phyloP scores from a whole-genome alignment of 768 basidiomycete genomes.

The Boletus tomentosulus region DNA sequence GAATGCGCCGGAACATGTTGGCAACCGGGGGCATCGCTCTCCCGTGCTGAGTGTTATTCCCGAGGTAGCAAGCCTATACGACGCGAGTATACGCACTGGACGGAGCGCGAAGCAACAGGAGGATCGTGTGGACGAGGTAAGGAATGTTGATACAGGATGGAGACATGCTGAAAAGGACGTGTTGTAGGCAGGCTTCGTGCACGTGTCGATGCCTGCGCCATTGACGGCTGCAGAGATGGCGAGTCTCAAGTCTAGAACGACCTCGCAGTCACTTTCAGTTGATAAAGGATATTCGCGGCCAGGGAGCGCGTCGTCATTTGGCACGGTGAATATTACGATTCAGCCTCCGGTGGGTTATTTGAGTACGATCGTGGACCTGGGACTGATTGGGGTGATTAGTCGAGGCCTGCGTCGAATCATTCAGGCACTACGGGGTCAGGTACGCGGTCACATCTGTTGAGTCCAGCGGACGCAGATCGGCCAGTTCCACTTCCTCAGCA shows the following conservation, averaged over 20 bases:
- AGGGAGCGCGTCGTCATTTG: conserved; percentile 27
- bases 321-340: conserved; percentile 31
- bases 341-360: conserved; percentile 28
- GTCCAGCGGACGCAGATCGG: conserved; percentile 39
- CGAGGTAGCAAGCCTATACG: conserved; percentile 46
- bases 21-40: conserved; percentile 27
- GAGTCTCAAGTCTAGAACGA: conserved; percentile 15
- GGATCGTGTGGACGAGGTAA: conserved; percentile 34
- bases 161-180: conserved; percentile 9
- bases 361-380: background rate
- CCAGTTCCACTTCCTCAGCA: conserved; percentile 29
- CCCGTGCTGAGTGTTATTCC: conserved; percentile 51
- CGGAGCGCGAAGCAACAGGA: conserved; percentile 33
- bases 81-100: conserved; percentile 18
- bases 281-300: conserved; percentile 24
- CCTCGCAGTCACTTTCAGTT: conserved; percentile 21
- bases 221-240: conserved; percentile 24
- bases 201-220: conserved; percentile 32
- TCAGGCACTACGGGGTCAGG: conserved; percentile 26
- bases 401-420: conserved; percentile 36
- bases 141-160: conserved; percentile 4
- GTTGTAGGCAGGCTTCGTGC: conserved; percentile 30
- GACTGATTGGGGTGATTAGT: conserved; percentile 25
- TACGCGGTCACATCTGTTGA: conserved; percentile 31
- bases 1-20: conserved; percentile 37